phyloP scores from a whole-genome alignment of 495 filamentous ascomycete genomes.

The Friedmanniomyces endolithicus region DNA sequence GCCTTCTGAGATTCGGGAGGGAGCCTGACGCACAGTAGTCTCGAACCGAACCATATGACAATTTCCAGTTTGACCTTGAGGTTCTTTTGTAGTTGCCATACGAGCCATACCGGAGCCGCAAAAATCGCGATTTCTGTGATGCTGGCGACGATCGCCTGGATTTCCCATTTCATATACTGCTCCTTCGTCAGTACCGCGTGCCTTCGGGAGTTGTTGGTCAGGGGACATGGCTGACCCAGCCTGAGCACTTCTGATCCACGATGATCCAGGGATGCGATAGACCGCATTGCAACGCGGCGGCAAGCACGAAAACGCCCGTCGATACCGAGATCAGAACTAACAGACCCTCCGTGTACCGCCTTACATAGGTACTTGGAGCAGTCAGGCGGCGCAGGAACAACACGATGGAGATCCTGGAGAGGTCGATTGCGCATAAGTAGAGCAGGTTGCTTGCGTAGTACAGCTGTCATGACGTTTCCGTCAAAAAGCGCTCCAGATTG shows the following conservation, averaged over 20 bases:
- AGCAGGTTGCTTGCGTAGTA: conserved; percentile 13
- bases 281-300: conserved; percentile 5
- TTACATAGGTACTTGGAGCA: neutral
- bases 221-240: neutral
- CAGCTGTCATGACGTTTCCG: neutral
- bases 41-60: neutral
- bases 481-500: neutral
- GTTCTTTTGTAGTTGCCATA: neutral
- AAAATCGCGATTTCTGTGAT: conserved; percentile 3
- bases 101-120: neutral
- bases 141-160: conserved; percentile 1
- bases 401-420: neutral
- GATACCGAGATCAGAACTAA: neutral
- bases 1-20: neutral
- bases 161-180: conserved; percentile 1
- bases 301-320: neutral
- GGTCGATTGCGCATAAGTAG: conserved; percentile 5
- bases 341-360: neutral
- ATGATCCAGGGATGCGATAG: conserved; percentile 3
- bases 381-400: conserved; percentile 2
- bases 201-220: neutral
- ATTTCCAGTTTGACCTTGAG: neutral
- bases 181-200: neutral
- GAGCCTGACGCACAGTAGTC: too few species aligned
- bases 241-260: neutral